Evolutionary conservation across 140 eudicot species (phyloP).

Genomic region (Stevia rebaudiana): DNA sequence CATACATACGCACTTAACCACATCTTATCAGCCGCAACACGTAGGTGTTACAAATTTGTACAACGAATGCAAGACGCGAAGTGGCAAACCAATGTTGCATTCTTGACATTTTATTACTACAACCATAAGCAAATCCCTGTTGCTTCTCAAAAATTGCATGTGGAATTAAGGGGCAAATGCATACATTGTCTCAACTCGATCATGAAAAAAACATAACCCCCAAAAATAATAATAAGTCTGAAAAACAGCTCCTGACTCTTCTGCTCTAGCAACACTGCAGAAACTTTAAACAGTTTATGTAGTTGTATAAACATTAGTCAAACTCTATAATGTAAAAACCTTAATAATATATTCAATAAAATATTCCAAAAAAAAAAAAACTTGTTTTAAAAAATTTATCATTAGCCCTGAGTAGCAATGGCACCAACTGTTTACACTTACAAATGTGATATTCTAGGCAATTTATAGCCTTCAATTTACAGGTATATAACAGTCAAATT

Average conservation of each 20-base stretch:
- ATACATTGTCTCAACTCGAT: slow-evolving; percentile 13
- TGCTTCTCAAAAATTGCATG: slow-evolving; percentile 10
- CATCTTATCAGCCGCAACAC: too few relatives aligned
- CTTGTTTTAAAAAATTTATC: too few relatives aligned
- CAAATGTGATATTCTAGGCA: too few relatives aligned
- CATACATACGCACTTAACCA: too few relatives aligned
- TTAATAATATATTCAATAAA: not conserved
- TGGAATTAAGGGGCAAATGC: too few relatives aligned
- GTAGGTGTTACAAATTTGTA: too few relatives aligned
- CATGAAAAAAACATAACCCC: not conserved
- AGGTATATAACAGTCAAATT: too few relatives aligned
- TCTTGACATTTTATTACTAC: not conserved
- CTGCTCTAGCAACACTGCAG: slow-evolving; percentile 21
- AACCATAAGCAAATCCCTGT: not conserved
- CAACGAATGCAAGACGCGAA: too few relatives aligned
- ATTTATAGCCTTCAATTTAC: too few relatives aligned
- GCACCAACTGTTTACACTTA: too few relatives aligned
- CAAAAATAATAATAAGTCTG: slow-evolving; percentile 17
- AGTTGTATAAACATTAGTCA: slow-evolving; percentile 16
- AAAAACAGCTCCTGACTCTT: slow-evolving; percentile 17
- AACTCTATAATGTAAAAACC: not conserved
- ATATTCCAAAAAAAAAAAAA: too few relatives aligned
- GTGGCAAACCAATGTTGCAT: not conserved
- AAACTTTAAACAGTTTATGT: slow-evolving; percentile 19
- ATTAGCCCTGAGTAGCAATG: slow-evolving; percentile 56